Evolutionary conservation across 176 grass and related monocot genomes (phyloP).

Genomic region (Tuctoria greenei): DNA sequence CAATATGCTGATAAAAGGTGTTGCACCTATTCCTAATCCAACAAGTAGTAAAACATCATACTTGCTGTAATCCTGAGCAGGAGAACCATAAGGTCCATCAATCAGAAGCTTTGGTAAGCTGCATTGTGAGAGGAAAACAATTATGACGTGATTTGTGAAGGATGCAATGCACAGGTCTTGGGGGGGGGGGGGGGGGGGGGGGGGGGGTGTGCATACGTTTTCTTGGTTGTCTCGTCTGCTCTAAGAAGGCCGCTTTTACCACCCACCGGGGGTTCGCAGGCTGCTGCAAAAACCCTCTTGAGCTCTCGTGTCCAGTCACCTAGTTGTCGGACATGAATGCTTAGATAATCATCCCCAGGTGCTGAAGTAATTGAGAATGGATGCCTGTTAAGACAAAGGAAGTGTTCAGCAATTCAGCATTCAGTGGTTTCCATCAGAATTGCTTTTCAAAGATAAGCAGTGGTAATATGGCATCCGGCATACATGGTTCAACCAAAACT

Average conservation of each 20-base stretch:
- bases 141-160: conserved; percentile 26
- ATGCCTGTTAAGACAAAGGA: conserved; percentile 61
- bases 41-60: conserved; percentile 96
- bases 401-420: conserved; percentile 14
- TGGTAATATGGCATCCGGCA: background rate
- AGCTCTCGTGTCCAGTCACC: conserved; percentile 98
- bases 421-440: background rate
- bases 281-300: conserved; percentile 78
- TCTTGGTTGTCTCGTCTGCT: conserved; percentile 91
- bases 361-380: conserved; percentile 98
- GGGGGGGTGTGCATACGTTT: conserved; percentile 49
- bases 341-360: conserved; percentile 85
- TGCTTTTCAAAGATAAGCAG: conserved; percentile 12
- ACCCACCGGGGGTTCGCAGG: conserved; percentile 77
- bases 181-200: background rate
- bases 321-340: conserved; percentile 94
- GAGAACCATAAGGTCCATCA: conserved; percentile 93
- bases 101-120: conserved; percentile 96
- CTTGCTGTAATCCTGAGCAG: conserved; percentile 95
- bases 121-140: conserved; percentile 31
- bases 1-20: conserved; percentile 98
- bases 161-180: conserved; percentile 17
- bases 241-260: conserved; percentile 96
- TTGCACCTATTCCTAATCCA: conserved; percentile 96
- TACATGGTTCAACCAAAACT: conserved; percentile 13